phyloP scores from a whole-genome alignment of 1,284 basidiomycete genomes.

The Trichosporon faecale region DNA sequence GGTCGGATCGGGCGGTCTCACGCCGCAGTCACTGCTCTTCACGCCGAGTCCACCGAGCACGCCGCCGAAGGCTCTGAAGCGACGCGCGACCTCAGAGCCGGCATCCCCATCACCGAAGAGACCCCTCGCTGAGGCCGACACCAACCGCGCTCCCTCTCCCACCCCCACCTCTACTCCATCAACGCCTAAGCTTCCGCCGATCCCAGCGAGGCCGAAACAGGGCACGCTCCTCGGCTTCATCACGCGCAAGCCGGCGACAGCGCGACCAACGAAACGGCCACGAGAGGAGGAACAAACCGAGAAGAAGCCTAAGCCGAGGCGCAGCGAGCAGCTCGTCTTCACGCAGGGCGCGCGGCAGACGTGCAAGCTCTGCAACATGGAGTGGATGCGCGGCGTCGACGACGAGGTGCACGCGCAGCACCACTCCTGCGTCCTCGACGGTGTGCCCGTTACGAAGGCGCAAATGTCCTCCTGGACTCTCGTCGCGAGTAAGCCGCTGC shows the following conservation, averaged over 20 bases:
- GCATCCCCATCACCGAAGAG: neutral
- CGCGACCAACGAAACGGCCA: neutral
- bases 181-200: neutral
- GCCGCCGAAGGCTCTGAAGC: neutral
- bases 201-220: neutral
- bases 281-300: neutral
- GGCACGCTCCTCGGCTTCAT: slow-evolving; percentile 3
- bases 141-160: neutral
- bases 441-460: slow-evolving; percentile 31
- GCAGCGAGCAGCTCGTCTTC: slow-evolving; percentile 38
- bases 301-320: slow-evolving; percentile 9
- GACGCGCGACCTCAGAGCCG: neutral
- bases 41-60: neutral
- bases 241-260: neutral
- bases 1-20: neutral
- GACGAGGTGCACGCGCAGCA: slow-evolving; percentile 48
- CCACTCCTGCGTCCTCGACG: slow-evolving; percentile 49
- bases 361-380: slow-evolving; percentile 52
- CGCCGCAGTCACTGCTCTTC: neutral
- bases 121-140: neutral
- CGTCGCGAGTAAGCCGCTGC: neutral
- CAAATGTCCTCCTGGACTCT: neutral
- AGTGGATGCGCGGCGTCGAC: slow-evolving; percentile 53
- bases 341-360: slow-evolving; percentile 38
- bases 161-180: neutral